phyloP scores from a whole-genome alignment of 352 stramenopile genomes.

The Phytophthora ramorum region DNA sequence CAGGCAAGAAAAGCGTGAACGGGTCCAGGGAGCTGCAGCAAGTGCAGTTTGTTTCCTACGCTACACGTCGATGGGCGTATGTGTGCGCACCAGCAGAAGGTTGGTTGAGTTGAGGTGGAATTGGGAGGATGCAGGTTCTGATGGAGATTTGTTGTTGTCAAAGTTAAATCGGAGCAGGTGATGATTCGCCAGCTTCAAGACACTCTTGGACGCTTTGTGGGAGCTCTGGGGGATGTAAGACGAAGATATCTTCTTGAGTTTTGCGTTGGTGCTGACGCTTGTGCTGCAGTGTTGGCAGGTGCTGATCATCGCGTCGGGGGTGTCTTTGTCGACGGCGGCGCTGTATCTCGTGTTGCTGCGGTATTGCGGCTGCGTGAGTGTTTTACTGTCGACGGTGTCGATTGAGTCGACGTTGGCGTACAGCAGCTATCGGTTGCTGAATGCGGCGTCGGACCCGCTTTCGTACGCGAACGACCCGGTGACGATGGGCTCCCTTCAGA shows the following conservation, averaged over 20 bases:
- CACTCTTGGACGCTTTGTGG: slow-evolving; percentile 76
- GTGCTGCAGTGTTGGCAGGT: slow-evolving; percentile 65
- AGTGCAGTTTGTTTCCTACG: slow-evolving; percentile 74
- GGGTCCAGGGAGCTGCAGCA: slow-evolving; percentile 37
- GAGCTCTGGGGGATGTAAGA: slow-evolving; percentile 70
- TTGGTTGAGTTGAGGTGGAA: slow-evolving; percentile 19
- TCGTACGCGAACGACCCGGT: slow-evolving; percentile 66
- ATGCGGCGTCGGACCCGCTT: slow-evolving; percentile 53
- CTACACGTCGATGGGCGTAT: slow-evolving; percentile 71
- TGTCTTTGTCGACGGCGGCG: slow-evolving; percentile 61
- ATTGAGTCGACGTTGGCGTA: slow-evolving; percentile 74
- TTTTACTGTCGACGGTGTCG: slow-evolving; percentile 68
- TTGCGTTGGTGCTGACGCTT: neutral
- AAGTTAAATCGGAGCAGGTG: slow-evolving; percentile 57
- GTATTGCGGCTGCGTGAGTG: slow-evolving; percentile 76
- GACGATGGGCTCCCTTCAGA: slow-evolving; percentile 75
- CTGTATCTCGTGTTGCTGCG: slow-evolving; percentile 76
- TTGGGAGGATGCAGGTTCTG: neutral
- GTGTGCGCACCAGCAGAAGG: slow-evolving; percentile 68
- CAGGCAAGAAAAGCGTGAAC: slow-evolving; percentile 35
- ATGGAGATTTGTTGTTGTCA: neutral
- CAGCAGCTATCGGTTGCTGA: slow-evolving; percentile 65
- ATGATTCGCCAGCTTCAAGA: slow-evolving; percentile 82
- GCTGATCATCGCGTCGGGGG: slow-evolving; percentile 63
- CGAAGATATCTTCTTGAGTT: neutral